phyloP scores from a whole-genome alignment of 345 rosid genomes.

The Populus deltoides region DNA sequence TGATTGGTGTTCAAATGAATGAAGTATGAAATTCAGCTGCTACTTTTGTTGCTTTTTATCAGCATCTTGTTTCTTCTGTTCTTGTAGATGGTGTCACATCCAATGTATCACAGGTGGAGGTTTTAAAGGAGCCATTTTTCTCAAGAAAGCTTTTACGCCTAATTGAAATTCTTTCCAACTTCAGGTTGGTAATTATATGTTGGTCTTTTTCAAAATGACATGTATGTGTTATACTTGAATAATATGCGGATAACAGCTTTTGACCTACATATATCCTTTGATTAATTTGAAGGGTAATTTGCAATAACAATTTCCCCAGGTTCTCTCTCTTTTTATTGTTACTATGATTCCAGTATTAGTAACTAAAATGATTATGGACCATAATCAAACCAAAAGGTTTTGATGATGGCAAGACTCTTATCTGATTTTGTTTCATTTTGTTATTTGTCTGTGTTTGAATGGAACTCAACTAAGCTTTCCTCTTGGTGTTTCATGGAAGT shows the following conservation, averaged over 20 bases:
- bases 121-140: constrained; percentile 74
- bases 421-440: not conserved
- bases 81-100: constrained; percentile 50
- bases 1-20: constrained; percentile 5
- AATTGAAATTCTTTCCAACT: constrained; percentile 67
- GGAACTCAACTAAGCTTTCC: not conserved
- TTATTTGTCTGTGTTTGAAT: not conserved
- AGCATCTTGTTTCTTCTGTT: constrained; percentile 12
- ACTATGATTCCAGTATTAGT: too few species aligned
- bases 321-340: too few species aligned
- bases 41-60: not conserved
- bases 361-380: too few species aligned
- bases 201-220: not conserved
- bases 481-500: not conserved
- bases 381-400: too few species aligned
- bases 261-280: too few species aligned
- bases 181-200: constrained; percentile 60
- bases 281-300: too few species aligned
- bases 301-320: too few species aligned
- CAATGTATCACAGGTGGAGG: constrained; percentile 47
- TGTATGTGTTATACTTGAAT: not conserved
- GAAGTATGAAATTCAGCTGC: not conserved
- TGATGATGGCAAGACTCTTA: too few species aligned
- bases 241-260: too few species aligned
- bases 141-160: constrained; percentile 71